Conservation (phyloP, 768 basidiomycete genomes). For the Pholiota molesta region DNA sequence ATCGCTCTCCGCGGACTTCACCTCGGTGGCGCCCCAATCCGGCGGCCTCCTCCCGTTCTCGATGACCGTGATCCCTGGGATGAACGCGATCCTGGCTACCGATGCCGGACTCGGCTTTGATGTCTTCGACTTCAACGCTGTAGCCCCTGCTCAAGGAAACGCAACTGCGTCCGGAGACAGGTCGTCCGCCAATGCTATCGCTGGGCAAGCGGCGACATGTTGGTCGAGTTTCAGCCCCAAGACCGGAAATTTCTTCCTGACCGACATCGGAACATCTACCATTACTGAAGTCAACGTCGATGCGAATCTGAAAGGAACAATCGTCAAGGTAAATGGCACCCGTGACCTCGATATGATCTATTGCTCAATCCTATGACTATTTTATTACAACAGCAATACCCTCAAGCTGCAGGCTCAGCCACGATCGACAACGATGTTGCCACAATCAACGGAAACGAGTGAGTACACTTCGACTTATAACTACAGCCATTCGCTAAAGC, state of each 20-base stretch:
- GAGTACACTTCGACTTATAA: slow-evolving; percentile 12
- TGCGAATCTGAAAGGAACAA: slow-evolving; percentile 43
- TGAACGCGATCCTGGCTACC: slow-evolving; percentile 39
- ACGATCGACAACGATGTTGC: slow-evolving; percentile 46
- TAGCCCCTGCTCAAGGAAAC: not conserved
- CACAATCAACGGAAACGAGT: slow-evolving; percentile 40
- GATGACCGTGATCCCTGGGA: slow-evolving; percentile 41
- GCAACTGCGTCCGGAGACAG: slow-evolving; percentile 10
- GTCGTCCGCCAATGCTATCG: slow-evolving; percentile 33
- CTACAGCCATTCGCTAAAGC: not conserved
- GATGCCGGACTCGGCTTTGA: slow-evolving; percentile 44
- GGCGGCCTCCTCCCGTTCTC: slow-evolving; percentile 54
- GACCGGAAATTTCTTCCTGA: slow-evolving; percentile 50
- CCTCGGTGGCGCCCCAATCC: slow-evolving; percentile 27
- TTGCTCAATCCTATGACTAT: not conserved
- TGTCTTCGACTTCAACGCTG: slow-evolving; percentile 34
- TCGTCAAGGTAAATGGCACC: slow-evolving; percentile 39
- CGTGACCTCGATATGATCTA: not conserved
- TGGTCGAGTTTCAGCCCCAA: slow-evolving; percentile 44
- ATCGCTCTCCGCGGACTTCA: slow-evolving; percentile 42
- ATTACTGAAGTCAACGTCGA: slow-evolving; percentile 51
- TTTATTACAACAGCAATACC: slow-evolving; percentile 36
- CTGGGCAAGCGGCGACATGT: slow-evolving; percentile 44
- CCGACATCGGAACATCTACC: slow-evolving; percentile 40
- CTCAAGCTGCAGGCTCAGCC: slow-evolving; percentile 34